Conservation (phyloP, 148 eudicot species). For the Rhododendron griersonianum region DNA sequence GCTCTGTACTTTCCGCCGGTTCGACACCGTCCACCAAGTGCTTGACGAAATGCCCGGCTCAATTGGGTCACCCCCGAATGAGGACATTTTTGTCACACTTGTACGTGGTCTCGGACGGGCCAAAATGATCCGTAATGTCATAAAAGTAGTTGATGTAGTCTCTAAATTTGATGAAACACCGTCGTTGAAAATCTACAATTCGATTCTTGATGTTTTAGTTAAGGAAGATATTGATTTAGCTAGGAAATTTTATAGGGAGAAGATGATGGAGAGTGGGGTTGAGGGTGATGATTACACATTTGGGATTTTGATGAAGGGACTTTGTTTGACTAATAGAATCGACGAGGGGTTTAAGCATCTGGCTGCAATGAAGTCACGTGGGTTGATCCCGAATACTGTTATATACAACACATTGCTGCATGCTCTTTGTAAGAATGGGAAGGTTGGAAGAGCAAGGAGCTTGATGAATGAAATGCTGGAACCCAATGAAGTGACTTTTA, state of each 20-base stretch:
- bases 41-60: constrained; percentile 90
- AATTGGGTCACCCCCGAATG: constrained; percentile 70
- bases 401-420: constrained; percentile 81
- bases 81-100: constrained; percentile 64
- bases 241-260: constrained; percentile 76
- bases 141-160: constrained; percentile 54
- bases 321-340: constrained; percentile 84
- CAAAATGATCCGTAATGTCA: constrained; percentile 47
- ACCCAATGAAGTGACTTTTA: constrained; percentile 69
- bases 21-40: constrained; percentile 47
- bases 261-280: constrained; percentile 75
- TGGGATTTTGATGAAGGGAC: constrained; percentile 93
- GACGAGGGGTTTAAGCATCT: constrained; percentile 83
- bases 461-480: constrained; percentile 75
- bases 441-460: constrained; percentile 92
- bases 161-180: constrained; percentile 43
- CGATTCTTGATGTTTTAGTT: constrained; percentile 83
- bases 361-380: constrained; percentile 59
- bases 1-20: constrained; percentile 68
- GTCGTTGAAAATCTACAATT: constrained; percentile 63
- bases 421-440: constrained; percentile 83
- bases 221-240: constrained; percentile 93
- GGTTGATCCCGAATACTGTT: constrained; percentile 48
- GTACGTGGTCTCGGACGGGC: constrained; percentile 77
- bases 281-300: constrained; percentile 75